Percentiles rank a stretch among this genome's conserved stretches.
phyloP scores from a whole-genome alignment of 345 rosid genomes.

The Eucalyptus pauciflora region DNA sequence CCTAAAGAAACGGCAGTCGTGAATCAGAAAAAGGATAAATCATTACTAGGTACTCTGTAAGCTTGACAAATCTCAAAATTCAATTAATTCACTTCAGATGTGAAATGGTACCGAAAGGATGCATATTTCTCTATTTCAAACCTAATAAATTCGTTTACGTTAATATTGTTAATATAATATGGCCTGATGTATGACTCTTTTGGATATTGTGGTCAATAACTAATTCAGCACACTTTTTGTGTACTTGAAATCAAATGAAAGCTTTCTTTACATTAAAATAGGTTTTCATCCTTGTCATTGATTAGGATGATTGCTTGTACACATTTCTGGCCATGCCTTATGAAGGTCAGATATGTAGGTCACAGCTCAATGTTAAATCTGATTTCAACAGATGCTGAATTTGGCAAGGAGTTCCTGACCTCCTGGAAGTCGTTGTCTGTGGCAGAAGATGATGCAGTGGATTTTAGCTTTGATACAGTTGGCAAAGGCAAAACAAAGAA shows the following conservation, averaged over 20 bases:
- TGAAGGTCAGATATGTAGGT: background rate
- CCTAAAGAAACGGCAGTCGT: conserved; percentile 13
- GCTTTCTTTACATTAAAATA: background rate
- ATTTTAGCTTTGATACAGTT: conserved; percentile 48
- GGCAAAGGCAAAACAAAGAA: conserved; percentile 48
- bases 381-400: conserved; percentile 45
- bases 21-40: conserved; percentile 18
- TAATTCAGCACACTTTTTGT: too few species aligned
- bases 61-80: background rate
- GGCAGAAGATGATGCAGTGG: conserved; percentile 50
- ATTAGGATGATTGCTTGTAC: background rate
- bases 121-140: background rate
- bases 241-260: background rate
- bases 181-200: background rate
- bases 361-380: background rate
- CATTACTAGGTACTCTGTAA: conserved; percentile 24
- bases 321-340: background rate
- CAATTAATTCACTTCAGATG: background rate
- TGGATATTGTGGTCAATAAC: background rate
- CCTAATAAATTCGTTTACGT: background rate
- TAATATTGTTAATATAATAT: background rate
- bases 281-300: background rate
- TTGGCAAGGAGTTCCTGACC: conserved; percentile 62
- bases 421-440: conserved; percentile 53
- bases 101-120: background rate